Evolutionary conservation across 345 rosid genomes (phyloP), one percentile per base, ranked within the genome.

Genomic region (Eucalyptus polyanthemos): DNA sequence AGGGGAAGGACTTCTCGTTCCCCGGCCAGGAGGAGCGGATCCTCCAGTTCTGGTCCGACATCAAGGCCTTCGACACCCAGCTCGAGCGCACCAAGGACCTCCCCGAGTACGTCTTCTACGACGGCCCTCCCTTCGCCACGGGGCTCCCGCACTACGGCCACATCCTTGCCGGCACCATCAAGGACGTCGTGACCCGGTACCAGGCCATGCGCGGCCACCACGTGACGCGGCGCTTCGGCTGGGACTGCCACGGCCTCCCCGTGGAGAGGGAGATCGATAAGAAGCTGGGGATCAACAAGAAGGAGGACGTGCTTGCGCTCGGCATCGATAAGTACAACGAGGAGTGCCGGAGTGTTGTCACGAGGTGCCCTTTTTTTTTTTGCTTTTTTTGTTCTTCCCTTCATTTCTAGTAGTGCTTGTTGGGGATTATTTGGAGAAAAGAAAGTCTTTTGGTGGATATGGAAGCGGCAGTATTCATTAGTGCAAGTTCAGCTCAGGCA

Each of bases 181-280:
- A 98, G 93, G 99, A 98, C 87, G 91, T 96, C 65, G 99, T 98
- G 51, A 98, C 99, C 3, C 95, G 99, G 21, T 97, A 95, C 90
- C 99, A 98, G 94, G 80, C 99, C 87, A 96, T 96, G 97, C 92
- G 92, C 9, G 99, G 99, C 8, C 95, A 95, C 92, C 99, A 98
- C 86, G 99, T 98, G 51, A 96, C 98, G 10, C 97, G 99, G 29
- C 93, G 99, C 8, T 98, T 98, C 87, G 99, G 99, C 6, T 98
- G 99, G 99, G 99, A 98, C 69, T 98, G 99, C 91, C 99, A 98
- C 83, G 99, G 99, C 27, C 89, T 98, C 31, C 99, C 99, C 3
- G 98, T 98, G 3, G 99, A 98, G 93, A 94, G 94, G 62, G 99
- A 97, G 96, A 98, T 98, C 83, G 98, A 98, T 86, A 88, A 90